Evolutionary conservation across 2,329 filamentous ascomycete species (phyloP), one percentile per base, ranked within the genome.

Genomic region (Trichophyton benhamiae): DNA sequence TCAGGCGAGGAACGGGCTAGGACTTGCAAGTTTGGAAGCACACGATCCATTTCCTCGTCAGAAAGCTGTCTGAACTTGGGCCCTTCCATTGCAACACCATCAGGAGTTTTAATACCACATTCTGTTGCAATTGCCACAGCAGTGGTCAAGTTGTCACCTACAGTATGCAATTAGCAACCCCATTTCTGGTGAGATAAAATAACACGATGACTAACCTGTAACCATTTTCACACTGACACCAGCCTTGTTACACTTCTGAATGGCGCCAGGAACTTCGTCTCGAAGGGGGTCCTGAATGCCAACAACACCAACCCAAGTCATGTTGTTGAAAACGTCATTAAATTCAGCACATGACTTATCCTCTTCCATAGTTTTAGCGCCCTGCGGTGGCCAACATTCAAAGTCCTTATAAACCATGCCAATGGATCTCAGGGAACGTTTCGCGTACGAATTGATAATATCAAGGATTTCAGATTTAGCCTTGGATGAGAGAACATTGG

Each of bases 231-330:
- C 85, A 61, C 83, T 79, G 15, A 90, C 86, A 60, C 87, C 87
- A 17, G 87, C 87, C 27, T 78, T 79, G 66, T 85, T 82, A 64
- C 86, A 88, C 68, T 83, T 82, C 62, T 78, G 76, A 60, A 90
- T 87, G 52, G 87, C 87, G 57, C 83, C 80, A 13, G 83, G 79
- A 22, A 89, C 87, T 66, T 86, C 85, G 4, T 81, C 79, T 61
- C 87, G 79, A 17, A 89, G 81, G 38, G 87, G 87, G 71, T 90
- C 87, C 69, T 89, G 86, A 68, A 90, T 89, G 66, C 87, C 87
- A 57, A 88, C 85, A 46, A 89, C 77, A 17, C 84, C 84, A 65
- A 90, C 75, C 76, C 90, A 88, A 3, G 82, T 84, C 83, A 92
- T 89, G 60, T 88, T 79, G 59, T 81, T 79, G 72, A 89, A 87